Conservation (phyloP, 1,139 yeast species). For the Suzukiozyma palmioleophila region DNA sequence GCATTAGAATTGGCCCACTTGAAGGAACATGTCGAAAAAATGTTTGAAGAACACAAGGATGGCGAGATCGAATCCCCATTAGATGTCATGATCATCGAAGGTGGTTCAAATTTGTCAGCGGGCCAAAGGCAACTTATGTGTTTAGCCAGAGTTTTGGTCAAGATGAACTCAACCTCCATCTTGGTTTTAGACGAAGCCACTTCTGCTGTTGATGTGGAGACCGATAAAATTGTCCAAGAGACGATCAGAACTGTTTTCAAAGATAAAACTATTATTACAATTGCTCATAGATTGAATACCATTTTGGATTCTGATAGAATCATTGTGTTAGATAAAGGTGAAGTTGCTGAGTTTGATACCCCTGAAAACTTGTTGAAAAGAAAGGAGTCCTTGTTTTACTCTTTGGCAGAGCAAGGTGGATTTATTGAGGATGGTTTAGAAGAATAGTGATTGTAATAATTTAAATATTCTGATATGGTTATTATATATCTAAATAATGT, state of each 20-base stretch:
- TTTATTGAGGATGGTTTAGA: constrained; percentile 25
- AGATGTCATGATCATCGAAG: constrained; percentile 66
- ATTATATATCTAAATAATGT: not conserved
- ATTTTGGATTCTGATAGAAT: constrained; percentile 89
- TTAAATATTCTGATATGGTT: not conserved
- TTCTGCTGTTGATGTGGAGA: constrained; percentile 95
- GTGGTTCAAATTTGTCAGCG: constrained; percentile 83
- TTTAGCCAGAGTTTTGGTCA: constrained; percentile 70
- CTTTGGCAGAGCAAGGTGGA: constrained; percentile 72
- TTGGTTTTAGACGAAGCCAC: constrained; percentile 93
- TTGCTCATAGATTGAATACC: constrained; percentile 92
- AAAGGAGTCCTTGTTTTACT: constrained; percentile 68
- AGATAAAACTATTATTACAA: constrained; percentile 86
- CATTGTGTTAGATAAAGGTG: constrained; percentile 80
- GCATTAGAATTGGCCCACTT: constrained; percentile 84
- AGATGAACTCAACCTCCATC: constrained; percentile 67
- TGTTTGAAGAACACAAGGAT: constrained; percentile 39
- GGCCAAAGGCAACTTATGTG: constrained; percentile 94
- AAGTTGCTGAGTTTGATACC: constrained; percentile 81
- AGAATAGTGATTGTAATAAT: not conserved
- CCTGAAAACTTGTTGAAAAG: constrained; percentile 67
- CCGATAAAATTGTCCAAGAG: constrained; percentile 81
- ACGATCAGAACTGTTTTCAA: constrained; percentile 83
- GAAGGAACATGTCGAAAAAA: constrained; percentile 62
- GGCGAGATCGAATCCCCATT: constrained; percentile 44